Conservation (phyloP, 257 asterid species). For the Solanum boliviense region DNA sequence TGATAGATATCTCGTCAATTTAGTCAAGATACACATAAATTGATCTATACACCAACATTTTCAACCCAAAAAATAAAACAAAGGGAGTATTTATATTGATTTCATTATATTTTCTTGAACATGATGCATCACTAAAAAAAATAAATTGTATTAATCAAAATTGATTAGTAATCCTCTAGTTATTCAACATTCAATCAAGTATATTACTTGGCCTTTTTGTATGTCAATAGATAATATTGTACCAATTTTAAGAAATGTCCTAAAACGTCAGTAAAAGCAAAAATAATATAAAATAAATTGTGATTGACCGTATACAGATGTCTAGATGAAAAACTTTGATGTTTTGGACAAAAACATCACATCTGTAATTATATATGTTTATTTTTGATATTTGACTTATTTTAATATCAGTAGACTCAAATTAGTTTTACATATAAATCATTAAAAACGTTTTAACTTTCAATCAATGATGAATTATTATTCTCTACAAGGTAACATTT, state of each 20-base stretch:
- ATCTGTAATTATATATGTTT: neutral
- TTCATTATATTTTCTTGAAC: neutral
- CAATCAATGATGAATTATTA: no score
- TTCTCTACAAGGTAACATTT: neutral
- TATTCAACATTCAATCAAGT: neutral
- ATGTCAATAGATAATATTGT: neutral
- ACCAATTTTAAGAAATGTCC: neutral
- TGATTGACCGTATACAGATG: neutral
- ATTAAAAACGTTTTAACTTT: no score
- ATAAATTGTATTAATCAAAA: no score
- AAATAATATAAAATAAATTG: neutral
- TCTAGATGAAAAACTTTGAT: neutral
- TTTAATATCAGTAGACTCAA: fast-evolving
- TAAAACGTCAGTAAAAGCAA: neutral
- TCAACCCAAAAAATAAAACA: neutral
- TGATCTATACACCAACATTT: neutral
- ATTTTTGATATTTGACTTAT: neutral
- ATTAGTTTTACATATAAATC: no score
- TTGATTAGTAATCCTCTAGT: neutral
- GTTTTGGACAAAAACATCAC: no score
- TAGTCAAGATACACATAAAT: neutral
- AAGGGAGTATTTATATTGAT: neutral
- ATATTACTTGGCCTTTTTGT: neutral
- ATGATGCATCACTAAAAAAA: neutral
- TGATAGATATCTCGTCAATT: fast-evolving